These are phyloP conservation scores for Colletotrichum coccodes DNA, from an alignment of 2,329 filamentous ascomycete species.

Conservation along the genomic window DNA sequence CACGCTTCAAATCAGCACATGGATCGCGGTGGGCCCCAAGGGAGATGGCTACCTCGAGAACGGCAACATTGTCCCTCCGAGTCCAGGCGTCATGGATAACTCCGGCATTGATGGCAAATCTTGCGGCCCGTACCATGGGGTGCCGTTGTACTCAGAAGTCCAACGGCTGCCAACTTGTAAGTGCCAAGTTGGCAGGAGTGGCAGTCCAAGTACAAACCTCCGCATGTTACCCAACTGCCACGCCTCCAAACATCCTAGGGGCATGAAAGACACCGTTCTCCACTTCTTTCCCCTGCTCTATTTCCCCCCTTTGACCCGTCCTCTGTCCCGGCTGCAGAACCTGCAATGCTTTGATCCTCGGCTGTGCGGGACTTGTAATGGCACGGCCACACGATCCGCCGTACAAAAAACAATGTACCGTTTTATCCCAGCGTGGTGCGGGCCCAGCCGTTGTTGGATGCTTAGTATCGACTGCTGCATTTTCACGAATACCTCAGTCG, in stretches of 20 bases:
- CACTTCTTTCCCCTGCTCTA: not conserved
- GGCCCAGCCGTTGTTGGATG: not conserved
- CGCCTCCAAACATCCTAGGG: not conserved
- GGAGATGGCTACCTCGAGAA: not conserved
- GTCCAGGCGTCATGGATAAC: not conserved
- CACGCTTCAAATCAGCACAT: not conserved
- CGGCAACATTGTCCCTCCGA: not conserved
- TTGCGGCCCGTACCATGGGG: conserved; percentile 8
- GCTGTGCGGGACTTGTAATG: not conserved
- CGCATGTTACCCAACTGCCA: not conserved
- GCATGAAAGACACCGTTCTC: not conserved
- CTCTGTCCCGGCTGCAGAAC: not conserved
- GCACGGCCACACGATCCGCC: not conserved
- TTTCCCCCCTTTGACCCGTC: not conserved
- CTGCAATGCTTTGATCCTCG: not conserved
- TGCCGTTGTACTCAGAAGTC: not conserved
- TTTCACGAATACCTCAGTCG: too few relatives aligned
- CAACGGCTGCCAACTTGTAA: not conserved
- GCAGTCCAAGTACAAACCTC: not conserved
- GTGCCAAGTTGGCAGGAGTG: conserved; percentile 1
- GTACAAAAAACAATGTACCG: not conserved
- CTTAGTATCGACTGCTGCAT: not conserved
- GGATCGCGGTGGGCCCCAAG: not conserved
- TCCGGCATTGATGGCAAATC: not conserved
- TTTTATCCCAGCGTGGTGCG: too few relatives aligned